Evolutionary conservation across 164 flowering plant genomes (phyloP).

Genomic region (Hamamelis virginiana): DNA sequence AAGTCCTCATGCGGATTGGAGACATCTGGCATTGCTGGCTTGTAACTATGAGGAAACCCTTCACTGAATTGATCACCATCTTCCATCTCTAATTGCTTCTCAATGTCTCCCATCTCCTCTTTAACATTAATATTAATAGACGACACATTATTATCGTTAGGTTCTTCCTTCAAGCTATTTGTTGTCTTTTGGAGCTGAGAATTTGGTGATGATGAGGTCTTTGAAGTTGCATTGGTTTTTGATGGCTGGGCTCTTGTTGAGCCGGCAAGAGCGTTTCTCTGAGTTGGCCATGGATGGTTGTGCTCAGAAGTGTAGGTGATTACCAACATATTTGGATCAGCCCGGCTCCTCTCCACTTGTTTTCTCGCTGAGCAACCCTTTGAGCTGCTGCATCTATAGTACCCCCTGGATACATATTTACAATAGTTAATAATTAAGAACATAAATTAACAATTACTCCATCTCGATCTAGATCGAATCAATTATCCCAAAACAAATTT

Average conservation of each 20-base stretch:
- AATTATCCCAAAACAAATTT: too few relatives aligned
- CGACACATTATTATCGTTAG: conserved; percentile 24
- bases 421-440: background rate
- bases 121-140: conserved; percentile 28
- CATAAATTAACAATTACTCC: too few relatives aligned
- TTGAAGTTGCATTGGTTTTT: conserved; percentile 33
- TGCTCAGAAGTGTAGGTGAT: conserved; percentile 95
- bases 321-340: conserved; percentile 88
- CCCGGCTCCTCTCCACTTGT: conserved; percentile 87
- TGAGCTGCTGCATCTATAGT: conserved; percentile 92
- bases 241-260: conserved; percentile 69
- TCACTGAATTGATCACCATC: conserved; percentile 25
- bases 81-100: conserved; percentile 27
- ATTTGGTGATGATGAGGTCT: conserved; percentile 23
- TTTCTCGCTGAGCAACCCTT: conserved; percentile 93
- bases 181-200: conserved; percentile 17
- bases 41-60: conserved; percentile 35
- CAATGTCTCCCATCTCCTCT: conserved; percentile 42
- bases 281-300: conserved; percentile 97
- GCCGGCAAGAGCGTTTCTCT: conserved; percentile 88
- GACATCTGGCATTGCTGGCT: conserved; percentile 35
- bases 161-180: conserved; percentile 40
- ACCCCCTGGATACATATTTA: conserved; percentile 51
- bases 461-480: too few relatives aligned
- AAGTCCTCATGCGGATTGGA: conserved; percentile 42